These are phyloP conservation scores for Conticribra guillardii DNA, from an alignment of 108 stramenopile genomes.

Conservation along the genomic window DNA sequence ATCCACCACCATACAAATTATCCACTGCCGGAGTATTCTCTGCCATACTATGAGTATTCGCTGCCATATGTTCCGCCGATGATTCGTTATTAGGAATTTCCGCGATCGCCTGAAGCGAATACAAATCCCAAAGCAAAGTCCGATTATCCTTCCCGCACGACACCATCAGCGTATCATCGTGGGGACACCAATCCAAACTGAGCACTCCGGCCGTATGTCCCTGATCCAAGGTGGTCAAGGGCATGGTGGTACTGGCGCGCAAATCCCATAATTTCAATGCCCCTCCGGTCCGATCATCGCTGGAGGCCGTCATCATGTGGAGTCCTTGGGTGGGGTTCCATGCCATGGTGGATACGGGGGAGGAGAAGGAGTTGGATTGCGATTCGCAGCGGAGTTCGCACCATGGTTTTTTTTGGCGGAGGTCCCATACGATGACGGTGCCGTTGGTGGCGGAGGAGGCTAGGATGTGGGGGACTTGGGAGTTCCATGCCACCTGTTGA, in stretches of 20 bases:
- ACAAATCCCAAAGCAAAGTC: conserved; percentile 96
- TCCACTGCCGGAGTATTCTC: conserved; percentile 25
- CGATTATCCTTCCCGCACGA: conserved; percentile 95
- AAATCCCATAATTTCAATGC: conserved; percentile 95
- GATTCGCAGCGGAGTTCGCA: conserved; percentile 84
- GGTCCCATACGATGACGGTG: conserved; percentile 93
- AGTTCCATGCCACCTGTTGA: conserved; percentile 94
- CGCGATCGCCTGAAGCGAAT: conserved; percentile 79
- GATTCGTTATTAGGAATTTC: conserved; percentile 79
- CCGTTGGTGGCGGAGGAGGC: conserved; percentile 89
- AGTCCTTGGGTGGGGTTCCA: conserved; percentile 98
- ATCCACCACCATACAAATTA: conserved; percentile 59
- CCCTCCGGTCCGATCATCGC: conserved; percentile 91
- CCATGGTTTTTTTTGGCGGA: conserved; percentile 94
- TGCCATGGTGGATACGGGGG: conserved; percentile 80
- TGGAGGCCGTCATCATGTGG: conserved; percentile 91
- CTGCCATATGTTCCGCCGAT: no score
- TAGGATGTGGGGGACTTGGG: conserved; percentile 95
- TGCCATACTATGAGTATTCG: no score
- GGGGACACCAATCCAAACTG: conserved; percentile 95
- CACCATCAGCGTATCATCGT: conserved; percentile 84
- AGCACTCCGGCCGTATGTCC: conserved; percentile 94
- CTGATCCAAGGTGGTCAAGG: conserved; percentile 82
- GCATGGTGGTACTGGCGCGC: conserved; percentile 91
- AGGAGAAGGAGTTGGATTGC: conserved; percentile 46